These are phyloP conservation scores for Trichoderma sp. DNA, from an alignment of 2,329 filamentous ascomycete genomes.

Conservation along the genomic window DNA sequence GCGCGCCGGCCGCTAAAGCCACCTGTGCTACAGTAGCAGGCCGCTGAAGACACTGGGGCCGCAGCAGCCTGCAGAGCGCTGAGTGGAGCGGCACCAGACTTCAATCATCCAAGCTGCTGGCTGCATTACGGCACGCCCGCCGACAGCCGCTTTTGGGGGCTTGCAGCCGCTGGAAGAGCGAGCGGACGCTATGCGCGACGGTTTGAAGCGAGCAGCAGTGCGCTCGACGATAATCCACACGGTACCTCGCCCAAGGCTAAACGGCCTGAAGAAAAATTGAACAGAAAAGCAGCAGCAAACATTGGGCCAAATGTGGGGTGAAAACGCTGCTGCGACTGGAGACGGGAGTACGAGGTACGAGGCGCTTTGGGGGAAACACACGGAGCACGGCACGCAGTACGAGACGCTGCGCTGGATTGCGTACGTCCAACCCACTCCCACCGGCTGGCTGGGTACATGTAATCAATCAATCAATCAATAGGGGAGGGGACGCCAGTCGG, in stretches of 20 bases:
- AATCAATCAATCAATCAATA: neutral
- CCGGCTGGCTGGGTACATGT: neutral
- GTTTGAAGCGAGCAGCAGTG: neutral
- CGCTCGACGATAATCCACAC: neutral
- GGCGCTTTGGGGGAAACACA: neutral
- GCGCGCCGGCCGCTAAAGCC: neutral
- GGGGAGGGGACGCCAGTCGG: neutral
- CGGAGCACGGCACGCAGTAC: neutral
- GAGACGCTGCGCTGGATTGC: neutral
- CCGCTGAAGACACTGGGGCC: slow-evolving; percentile 18
- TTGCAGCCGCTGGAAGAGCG: neutral
- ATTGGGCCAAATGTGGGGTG: neutral
- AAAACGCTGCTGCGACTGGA: neutral
- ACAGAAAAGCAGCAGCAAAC: neutral
- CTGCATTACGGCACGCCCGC: slow-evolving; percentile 7
- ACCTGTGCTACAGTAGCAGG: slow-evolving; percentile 7
- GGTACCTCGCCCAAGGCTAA: neutral
- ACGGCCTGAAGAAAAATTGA: neutral
- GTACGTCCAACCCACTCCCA: neutral
- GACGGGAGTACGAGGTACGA: neutral
- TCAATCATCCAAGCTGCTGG: no score
- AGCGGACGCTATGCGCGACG: neutral
- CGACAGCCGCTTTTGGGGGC: slow-evolving; percentile 10
- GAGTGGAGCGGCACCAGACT: slow-evolving; percentile 2
- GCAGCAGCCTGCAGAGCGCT: neutral